Evolutionary conservation across 805 yeast genomes (phyloP).

Genomic region (Wickerhamomyces chaumierensis): DNA sequence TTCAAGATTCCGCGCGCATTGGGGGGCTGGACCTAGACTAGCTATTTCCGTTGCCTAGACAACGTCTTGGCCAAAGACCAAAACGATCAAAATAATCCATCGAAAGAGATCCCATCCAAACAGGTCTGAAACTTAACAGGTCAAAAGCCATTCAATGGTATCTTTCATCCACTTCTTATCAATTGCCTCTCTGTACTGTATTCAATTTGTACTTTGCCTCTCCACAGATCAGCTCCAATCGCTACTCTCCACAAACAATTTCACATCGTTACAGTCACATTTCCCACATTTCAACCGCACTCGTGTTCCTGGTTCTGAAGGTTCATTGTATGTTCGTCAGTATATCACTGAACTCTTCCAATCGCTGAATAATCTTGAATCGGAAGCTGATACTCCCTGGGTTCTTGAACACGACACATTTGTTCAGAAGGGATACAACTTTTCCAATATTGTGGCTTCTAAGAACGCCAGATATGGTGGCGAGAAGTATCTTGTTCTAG

Average conservation of each 20-base stretch:
- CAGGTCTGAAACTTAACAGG: too few species aligned
- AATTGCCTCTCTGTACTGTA: too few species aligned
- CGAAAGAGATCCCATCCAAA: too few species aligned
- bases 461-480: conserved; percentile 11
- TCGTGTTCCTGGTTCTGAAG: conserved; percentile 31
- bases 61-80: too few species aligned
- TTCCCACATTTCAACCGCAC: conserved; percentile 24
- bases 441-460: conserved; percentile 27
- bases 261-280: conserved; percentile 4
- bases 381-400: conserved; percentile 5
- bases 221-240: not conserved
- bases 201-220: not conserved
- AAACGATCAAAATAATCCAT: too few species aligned
- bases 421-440: conserved; percentile 22
- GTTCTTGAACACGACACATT: conserved; percentile 25
- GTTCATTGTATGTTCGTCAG: conserved; percentile 25
- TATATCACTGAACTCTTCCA: conserved; percentile 26
- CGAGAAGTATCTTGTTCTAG: conserved; percentile 25
- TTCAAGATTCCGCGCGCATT: too few species aligned
- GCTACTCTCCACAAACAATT: not conserved
- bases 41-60: too few species aligned
- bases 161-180: too few species aligned
- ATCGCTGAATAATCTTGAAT: conserved; percentile 9
- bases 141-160: too few species aligned
- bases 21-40: too few species aligned